Percentiles rank a stretch among this genome's conserved stretches.
Conservation (phyloP, 2,329 filamentous ascomycete species). For the Pseudogymnoascus sp. region DNA sequence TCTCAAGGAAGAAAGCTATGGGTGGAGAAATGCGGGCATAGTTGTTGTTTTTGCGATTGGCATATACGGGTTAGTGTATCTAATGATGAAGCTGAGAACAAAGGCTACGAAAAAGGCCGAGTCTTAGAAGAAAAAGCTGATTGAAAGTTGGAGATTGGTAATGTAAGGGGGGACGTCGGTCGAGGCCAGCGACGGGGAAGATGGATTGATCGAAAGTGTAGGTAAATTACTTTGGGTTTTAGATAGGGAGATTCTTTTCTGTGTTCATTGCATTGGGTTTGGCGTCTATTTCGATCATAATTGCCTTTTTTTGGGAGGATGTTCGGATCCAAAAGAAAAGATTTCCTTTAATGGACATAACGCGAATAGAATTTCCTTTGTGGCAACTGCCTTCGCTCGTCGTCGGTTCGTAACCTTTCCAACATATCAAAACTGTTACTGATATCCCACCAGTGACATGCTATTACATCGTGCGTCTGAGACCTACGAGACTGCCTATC, state of each 20-base stretch:
- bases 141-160: neutral
- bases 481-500: neutral
- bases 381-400: neutral
- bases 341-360: neutral
- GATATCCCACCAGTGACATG: neutral
- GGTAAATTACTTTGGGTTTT: neutral
- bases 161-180: neutral
- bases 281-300: neutral
- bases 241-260: neutral
- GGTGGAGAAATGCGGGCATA: slow-evolving; percentile 57
- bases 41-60: slow-evolving; percentile 37
- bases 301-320: neutral
- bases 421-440: neutral
- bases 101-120: slow-evolving; percentile 40
- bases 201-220: neutral
- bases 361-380: neutral
- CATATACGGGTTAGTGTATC: slow-evolving; percentile 37
- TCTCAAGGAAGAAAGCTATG: slow-evolving; percentile 52
- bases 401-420: neutral
- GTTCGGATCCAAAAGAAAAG: neutral
- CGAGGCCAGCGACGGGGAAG: neutral
- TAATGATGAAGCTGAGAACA: slow-evolving; percentile 42
- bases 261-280: neutral
- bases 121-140: neutral
- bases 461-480: neutral